phyloP scores from a whole-genome alignment of 78 protist species.

The Fonticula alba region DNA sequence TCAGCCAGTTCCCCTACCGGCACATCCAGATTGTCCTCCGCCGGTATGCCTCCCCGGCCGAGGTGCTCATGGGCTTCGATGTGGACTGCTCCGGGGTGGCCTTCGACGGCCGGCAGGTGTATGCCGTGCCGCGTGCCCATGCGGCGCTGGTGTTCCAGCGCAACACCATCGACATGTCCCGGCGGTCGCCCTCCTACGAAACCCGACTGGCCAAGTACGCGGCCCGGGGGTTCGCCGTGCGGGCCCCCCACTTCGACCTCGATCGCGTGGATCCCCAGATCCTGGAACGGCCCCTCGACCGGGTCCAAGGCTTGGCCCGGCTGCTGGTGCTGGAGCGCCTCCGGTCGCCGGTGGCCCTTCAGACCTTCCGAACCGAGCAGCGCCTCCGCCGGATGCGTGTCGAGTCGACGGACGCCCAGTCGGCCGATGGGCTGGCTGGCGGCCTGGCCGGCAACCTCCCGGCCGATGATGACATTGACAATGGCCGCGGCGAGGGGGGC shows the following conservation, averaged over 20 bases:
- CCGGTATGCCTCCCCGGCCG: too few species aligned
- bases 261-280: neutral
- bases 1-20: neutral
- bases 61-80: too few species aligned
- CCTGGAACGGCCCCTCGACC: neutral
- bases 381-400: neutral
- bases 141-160: neutral
- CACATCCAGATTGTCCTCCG: conserved; percentile 7
- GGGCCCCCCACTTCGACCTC: neutral
- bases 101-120: conserved; percentile 11
- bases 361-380: neutral
- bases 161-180: conserved; percentile 8
- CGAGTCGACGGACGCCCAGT: too few species aligned
- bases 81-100: conserved; percentile 7
- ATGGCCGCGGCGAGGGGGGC: too few species aligned
- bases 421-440: too few species aligned
- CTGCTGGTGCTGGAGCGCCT: conserved; percentile 8
- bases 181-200: conserved; percentile 15
- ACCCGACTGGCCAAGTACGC: conserved; percentile 13
- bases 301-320: conserved; percentile 3
- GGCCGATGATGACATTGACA: too few species aligned
- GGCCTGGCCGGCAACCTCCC: too few species aligned
- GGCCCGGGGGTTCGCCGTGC: conserved; percentile 12
- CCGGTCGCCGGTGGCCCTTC: neutral
- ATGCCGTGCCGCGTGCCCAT: conserved; percentile 3